Percentiles rank a stretch among this genome's conserved stretches.
These are phyloP conservation scores for Escovopsis weberi DNA, from an alignment of 2,329 filamentous ascomycete genomes.

Conservation along the genomic window DNA sequence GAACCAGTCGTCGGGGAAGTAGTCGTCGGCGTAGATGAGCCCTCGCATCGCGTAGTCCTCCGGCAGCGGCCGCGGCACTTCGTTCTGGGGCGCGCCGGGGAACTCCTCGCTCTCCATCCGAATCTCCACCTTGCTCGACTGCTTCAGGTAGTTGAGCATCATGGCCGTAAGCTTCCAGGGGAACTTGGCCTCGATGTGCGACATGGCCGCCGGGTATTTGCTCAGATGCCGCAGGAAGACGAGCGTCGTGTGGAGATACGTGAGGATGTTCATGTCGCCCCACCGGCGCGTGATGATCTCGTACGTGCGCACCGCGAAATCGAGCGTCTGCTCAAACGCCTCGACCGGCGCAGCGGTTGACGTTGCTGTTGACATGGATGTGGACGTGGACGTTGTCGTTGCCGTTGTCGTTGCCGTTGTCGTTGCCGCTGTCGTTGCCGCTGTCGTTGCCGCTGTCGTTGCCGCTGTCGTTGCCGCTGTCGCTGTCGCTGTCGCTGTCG, in stretches of 20 bases:
- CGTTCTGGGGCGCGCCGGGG: slow-evolving; percentile 28
- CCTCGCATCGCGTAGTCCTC: slow-evolving; percentile 57
- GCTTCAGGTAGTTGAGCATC: slow-evolving; percentile 23
- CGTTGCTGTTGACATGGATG: too few species aligned
- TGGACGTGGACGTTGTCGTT: too few species aligned
- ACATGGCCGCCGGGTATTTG: slow-evolving; percentile 26
- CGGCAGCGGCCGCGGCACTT: slow-evolving; percentile 40
- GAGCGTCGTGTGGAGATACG: slow-evolving; percentile 48
- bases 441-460: slow-evolving; percentile 5
- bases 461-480: too few species aligned
- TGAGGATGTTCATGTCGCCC: slow-evolving; percentile 43
- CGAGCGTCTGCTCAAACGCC: slow-evolving; percentile 21
- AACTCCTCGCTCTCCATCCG: slow-evolving; percentile 31
- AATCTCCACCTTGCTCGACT: slow-evolving; percentile 13
- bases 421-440: too few species aligned
- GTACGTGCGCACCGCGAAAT: slow-evolving; percentile 30
- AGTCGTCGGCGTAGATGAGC: slow-evolving; percentile 42
- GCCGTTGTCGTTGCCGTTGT: too few species aligned
- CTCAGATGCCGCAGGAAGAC: slow-evolving; percentile 40
- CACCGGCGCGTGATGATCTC: slow-evolving; percentile 33
- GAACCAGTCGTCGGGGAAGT: slow-evolving; percentile 48
- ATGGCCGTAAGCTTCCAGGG: slow-evolving; percentile 35
- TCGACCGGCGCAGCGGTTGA: slow-evolving; percentile 7
- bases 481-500: too few species aligned
- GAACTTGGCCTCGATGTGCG: slow-evolving; percentile 26